phyloP scores from a whole-genome alignment of 306 rosid species.

The Astragalus membranaceus region DNA sequence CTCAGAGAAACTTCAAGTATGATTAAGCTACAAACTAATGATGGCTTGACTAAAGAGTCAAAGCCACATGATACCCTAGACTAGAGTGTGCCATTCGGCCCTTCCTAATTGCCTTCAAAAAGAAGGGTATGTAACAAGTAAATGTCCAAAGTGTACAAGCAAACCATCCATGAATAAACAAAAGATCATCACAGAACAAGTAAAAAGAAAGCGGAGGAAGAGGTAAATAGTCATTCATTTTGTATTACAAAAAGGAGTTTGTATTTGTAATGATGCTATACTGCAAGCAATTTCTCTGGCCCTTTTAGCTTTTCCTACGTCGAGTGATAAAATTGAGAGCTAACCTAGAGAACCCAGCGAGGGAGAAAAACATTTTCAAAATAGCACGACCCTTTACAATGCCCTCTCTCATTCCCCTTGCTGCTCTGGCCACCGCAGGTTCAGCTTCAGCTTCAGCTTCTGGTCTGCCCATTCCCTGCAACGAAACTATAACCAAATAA shows the following conservation, averaged over 20 bases:
- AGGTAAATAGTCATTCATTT: background rate
- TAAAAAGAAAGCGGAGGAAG: background rate
- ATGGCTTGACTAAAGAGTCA: no score
- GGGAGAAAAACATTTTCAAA: constrained; percentile 53
- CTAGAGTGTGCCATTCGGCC: no score
- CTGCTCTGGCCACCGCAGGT: constrained; percentile 54
- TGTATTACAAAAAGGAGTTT: constrained; percentile 1
- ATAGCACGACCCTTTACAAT: constrained; percentile 67
- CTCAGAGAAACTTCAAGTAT: no score
- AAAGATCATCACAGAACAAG: background rate
- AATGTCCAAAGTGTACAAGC: background rate
- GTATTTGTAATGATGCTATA: constrained; percentile 4
- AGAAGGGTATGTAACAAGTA: background rate
- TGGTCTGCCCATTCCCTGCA: constrained; percentile 47
- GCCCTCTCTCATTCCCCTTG: constrained; percentile 55
- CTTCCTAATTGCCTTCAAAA: no score
- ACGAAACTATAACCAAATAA: constrained; percentile 58
- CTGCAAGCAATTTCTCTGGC: background rate
- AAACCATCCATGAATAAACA: background rate
- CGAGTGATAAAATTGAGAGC: constrained; percentile 41
- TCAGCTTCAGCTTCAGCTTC: constrained; percentile 32
- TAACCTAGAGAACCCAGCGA: constrained; percentile 46
- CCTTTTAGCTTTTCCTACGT: constrained; percentile 35
- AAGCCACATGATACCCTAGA: no score
- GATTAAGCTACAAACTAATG: no score